Conservation (phyloP, 169 alveolate genomes). For the Eimeria praecox region DNA sequence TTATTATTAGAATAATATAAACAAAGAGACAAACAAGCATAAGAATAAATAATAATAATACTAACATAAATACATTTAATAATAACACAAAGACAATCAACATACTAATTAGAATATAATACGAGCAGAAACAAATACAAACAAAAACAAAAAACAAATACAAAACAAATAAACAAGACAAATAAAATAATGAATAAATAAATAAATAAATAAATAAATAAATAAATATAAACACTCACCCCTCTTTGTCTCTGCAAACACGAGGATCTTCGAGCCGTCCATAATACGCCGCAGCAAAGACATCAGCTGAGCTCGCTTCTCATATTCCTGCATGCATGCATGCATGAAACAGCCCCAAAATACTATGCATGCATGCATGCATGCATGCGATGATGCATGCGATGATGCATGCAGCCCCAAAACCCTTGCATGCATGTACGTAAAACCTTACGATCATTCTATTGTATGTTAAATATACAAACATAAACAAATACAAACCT, state of each 20-base stretch:
- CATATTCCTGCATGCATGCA: constrained; percentile 87
- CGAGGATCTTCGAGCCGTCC: constrained; percentile 92
- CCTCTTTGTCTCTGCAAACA: constrained; percentile 94
- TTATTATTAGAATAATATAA: neutral
- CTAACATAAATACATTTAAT: neutral
- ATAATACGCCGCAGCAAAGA: constrained; percentile 86
- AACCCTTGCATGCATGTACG: too few species aligned
- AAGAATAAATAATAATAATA: neutral
- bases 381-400: neutral
- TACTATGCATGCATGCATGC: neutral
- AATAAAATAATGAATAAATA: neutral
- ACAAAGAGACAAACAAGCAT: neutral
- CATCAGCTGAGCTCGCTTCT: constrained; percentile 85
- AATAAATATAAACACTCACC: constrained; percentile 75
- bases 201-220: neutral
- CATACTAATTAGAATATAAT: too few species aligned
- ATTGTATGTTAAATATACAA: too few species aligned
- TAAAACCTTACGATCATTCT: too few species aligned
- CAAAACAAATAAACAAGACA: neutral
- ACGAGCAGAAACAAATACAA: neutral
- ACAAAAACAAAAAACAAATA: neutral
- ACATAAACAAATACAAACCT: too few species aligned
- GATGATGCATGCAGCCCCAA: neutral
- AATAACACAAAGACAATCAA: neutral
- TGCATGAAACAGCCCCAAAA: constrained; percentile 59